phyloP scores from a whole-genome alignment of 2,329 filamentous ascomycete species.

The Metarhizium sp. region DNA sequence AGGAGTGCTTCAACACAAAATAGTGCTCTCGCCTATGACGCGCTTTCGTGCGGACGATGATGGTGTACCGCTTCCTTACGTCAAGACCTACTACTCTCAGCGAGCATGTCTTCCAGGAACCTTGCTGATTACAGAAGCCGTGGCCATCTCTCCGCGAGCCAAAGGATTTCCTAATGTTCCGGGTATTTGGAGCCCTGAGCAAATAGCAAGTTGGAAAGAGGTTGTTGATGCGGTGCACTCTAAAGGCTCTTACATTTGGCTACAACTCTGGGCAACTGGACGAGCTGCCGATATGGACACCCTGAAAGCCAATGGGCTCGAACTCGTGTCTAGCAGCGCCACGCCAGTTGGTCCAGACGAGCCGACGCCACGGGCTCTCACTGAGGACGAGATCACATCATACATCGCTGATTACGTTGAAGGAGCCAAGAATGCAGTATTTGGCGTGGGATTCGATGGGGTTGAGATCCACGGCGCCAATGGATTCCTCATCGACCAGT shows the following conservation, averaged over 20 bases:
- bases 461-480: conserved; percentile 52
- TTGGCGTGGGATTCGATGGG: conserved; percentile 59
- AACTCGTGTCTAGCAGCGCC: not conserved
- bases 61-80: conserved; percentile 6
- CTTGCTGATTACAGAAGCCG: conserved; percentile 36
- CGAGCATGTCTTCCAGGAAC: conserved; percentile 32
- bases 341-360: not conserved
- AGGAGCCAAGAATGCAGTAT: conserved; percentile 40
- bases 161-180: conserved; percentile 9
- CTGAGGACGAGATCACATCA: conserved; percentile 52
- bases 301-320: not conserved
- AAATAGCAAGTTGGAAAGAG: not conserved
- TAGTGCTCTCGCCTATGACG: conserved; percentile 41
- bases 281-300: not conserved
- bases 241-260: not conserved
- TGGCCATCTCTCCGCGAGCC: conserved; percentile 27
- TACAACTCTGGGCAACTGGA: not conserved
- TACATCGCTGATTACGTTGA: conserved; percentile 52
- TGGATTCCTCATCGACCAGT: conserved; percentile 57
- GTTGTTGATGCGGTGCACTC: not conserved
- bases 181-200: not conserved
- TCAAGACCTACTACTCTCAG: conserved; percentile 35
- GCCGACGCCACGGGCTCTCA: conserved; percentile 29
- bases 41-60: not conserved
- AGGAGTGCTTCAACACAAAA: conserved; percentile 25